These are phyloP conservation scores for Pleomassaria siparia DNA, from an alignment of 2,329 filamentous ascomycete species.

Conservation along the genomic window DNA sequence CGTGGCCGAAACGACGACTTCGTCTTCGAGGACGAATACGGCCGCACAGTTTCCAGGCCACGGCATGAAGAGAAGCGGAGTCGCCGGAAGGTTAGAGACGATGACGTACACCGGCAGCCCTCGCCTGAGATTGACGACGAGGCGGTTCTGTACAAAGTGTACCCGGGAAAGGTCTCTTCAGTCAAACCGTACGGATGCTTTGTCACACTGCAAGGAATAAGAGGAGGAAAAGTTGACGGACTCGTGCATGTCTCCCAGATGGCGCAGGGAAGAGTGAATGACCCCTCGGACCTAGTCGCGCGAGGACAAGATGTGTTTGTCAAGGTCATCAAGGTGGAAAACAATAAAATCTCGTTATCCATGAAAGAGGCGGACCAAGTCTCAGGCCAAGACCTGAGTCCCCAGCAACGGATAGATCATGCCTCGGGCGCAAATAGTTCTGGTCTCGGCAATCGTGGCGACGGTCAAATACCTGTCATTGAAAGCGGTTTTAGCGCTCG, in stretches of 20 bases:
- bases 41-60: conserved; percentile 51
- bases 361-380: conserved; percentile 98
- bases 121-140: conserved; percentile 76
- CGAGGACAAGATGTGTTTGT: conserved; percentile 85
- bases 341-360: conserved; percentile 78
- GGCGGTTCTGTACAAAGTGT: conserved; percentile 82
- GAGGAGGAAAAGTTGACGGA: conserved; percentile 86
- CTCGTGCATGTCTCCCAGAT: conserved; percentile 93
- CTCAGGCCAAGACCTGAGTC: conserved; percentile 79
- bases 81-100: conserved; percentile 38
- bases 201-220: conserved; percentile 85
- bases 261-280: conserved; percentile 81
- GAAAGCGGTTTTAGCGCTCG: conserved; percentile 57
- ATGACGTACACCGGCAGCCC: conserved; percentile 62
- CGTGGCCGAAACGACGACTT: conserved; percentile 53
- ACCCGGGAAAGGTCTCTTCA: conserved; percentile 85
- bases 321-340: conserved; percentile 86
- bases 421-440: conserved; percentile 91
- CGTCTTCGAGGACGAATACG: conserved; percentile 62
- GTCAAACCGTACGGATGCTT: conserved; percentile 96
- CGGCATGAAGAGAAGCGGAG: conserved; percentile 47
- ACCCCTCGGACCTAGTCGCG: conserved; percentile 84
- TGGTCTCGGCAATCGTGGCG: conserved; percentile 64
- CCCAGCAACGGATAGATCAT: conserved; percentile 74
- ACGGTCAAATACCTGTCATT: conserved; percentile 65